A percentile compares a stretch with the other conserved stretches of the same genome.
Evolutionary conservation across 192 early-diverging fungal species (phyloP).

Genomic region (Entophlyctis luteolus): DNA sequence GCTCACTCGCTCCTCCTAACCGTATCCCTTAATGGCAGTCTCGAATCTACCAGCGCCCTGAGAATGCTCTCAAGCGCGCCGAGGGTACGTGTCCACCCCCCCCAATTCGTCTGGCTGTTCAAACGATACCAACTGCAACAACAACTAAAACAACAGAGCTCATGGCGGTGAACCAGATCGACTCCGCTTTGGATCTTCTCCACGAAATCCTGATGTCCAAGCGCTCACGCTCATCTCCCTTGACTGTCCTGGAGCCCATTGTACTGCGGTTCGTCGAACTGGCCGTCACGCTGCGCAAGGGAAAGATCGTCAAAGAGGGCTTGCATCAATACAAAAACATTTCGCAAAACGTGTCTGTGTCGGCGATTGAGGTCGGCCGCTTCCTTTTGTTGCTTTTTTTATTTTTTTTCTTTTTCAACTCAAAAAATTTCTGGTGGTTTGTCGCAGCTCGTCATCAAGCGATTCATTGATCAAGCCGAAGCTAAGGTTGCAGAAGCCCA

Average conservation of each 20-base stretch:
- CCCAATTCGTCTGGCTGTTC: neutral
- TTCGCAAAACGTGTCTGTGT: conserved; percentile 89
- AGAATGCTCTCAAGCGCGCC: conserved; percentile 84
- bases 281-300: conserved; percentile 79
- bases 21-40: too few relatives aligned
- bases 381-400: neutral
- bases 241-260: conserved; percentile 84
- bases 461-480: conserved; percentile 83
- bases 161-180: conserved; percentile 79
- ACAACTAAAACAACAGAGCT: conserved; percentile 50
- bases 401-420: neutral
- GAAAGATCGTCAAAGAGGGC: conserved; percentile 91
- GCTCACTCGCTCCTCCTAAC: too few relatives aligned
- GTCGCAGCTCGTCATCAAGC: conserved; percentile 73
- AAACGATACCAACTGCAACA: neutral
- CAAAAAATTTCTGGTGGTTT: neutral
- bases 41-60: conserved; percentile 61
- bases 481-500: conserved; percentile 86
- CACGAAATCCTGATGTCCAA: conserved; percentile 90
- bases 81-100: conserved; percentile 53
- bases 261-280: conserved; percentile 90
- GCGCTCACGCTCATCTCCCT: conserved; percentile 75
- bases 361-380: conserved; percentile 71
- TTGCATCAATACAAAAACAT: conserved; percentile 98
- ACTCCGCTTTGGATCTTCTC: conserved; percentile 78